These are phyloP conservation scores for Penicillium corylophilum DNA, from an alignment of 2,329 filamentous ascomycete species.

Conservation along the genomic window DNA sequence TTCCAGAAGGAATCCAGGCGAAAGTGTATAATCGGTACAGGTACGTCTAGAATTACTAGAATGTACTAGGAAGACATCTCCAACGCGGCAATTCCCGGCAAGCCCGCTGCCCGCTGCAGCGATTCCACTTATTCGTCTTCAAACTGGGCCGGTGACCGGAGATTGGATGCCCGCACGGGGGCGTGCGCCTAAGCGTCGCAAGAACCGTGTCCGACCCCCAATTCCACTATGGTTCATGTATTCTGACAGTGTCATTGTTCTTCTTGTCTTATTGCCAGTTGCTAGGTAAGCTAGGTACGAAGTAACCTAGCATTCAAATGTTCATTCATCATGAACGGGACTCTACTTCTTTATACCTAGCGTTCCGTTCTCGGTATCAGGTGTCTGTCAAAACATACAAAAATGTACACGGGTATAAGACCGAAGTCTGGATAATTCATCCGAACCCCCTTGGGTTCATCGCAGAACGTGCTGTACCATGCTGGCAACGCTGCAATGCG, in stretches of 20 bases:
- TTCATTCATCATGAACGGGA: too few relatives aligned
- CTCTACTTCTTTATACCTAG: too few relatives aligned
- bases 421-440: background rate
- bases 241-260: background rate
- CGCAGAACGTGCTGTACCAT: slow-evolving; percentile 5
- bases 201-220: background rate
- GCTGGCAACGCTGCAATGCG: slow-evolving; percentile 10
- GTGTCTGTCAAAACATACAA: background rate
- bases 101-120: slow-evolving; percentile 4
- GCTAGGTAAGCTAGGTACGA: background rate
- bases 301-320: too few relatives aligned
- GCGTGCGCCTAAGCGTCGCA: slow-evolving; percentile 11
- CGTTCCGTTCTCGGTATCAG: too few relatives aligned
- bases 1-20: background rate
- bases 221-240: background rate
- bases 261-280: background rate
- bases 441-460: background rate
- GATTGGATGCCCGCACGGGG: slow-evolving; percentile 14
- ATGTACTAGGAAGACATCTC: slow-evolving; percentile 1
- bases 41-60: too few relatives aligned
- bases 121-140: slow-evolving; percentile 10
- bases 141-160: slow-evolving; percentile 21
- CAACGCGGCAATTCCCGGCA: slow-evolving; percentile 23
- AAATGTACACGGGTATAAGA: background rate
- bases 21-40: background rate